Evolutionary conservation across 192 early-diverging fungal species (phyloP).

Genomic region (Coemansia sp.): DNA sequence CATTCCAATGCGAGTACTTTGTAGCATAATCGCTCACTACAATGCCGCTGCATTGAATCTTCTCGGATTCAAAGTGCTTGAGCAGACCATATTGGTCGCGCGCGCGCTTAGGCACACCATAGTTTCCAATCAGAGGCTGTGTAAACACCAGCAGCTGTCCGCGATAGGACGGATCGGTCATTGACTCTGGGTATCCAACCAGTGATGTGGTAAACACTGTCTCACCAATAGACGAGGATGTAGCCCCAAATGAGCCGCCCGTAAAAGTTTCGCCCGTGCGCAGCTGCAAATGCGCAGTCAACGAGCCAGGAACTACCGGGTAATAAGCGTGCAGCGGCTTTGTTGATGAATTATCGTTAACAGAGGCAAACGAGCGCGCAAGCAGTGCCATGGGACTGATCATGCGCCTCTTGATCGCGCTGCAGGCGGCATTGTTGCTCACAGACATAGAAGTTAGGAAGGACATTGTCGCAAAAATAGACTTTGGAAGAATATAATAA

Average conservation of each 20-base stretch:
- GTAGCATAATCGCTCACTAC: slow-evolving; percentile 90
- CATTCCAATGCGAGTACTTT: slow-evolving; percentile 92
- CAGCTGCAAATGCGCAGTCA: slow-evolving; percentile 68
- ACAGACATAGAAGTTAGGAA: slow-evolving; percentile 17
- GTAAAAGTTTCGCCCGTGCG: slow-evolving; percentile 78
- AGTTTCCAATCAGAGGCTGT: slow-evolving; percentile 95
- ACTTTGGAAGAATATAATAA: slow-evolving; percentile 7
- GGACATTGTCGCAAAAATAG: slow-evolving; percentile 23
- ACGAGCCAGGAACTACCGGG: slow-evolving; percentile 59
- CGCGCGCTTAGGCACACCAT: slow-evolving; percentile 78
- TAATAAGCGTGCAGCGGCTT: slow-evolving; percentile 39
- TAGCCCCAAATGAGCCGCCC: slow-evolving; percentile 85
- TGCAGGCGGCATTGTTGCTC: slow-evolving; percentile 7
- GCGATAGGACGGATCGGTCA: slow-evolving; percentile 96
- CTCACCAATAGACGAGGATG: slow-evolving; percentile 73
- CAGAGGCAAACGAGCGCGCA: slow-evolving; percentile 51
- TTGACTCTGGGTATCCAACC: slow-evolving; percentile 95
- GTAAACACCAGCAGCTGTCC: slow-evolving; percentile 96
- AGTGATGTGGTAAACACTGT: slow-evolving; percentile 93
- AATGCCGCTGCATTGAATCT: slow-evolving; percentile 84
- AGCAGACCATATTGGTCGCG: slow-evolving; percentile 80
- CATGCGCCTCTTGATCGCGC: slow-evolving; percentile 16
- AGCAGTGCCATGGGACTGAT: slow-evolving; percentile 16
- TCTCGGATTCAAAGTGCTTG: slow-evolving; percentile 82
- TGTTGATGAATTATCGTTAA: slow-evolving; percentile 12